Evolutionary conservation across 441 rosid species (phyloP), one percentile per base, ranked within the genome.

Genomic region (Francoa sonchifolia): DNA sequence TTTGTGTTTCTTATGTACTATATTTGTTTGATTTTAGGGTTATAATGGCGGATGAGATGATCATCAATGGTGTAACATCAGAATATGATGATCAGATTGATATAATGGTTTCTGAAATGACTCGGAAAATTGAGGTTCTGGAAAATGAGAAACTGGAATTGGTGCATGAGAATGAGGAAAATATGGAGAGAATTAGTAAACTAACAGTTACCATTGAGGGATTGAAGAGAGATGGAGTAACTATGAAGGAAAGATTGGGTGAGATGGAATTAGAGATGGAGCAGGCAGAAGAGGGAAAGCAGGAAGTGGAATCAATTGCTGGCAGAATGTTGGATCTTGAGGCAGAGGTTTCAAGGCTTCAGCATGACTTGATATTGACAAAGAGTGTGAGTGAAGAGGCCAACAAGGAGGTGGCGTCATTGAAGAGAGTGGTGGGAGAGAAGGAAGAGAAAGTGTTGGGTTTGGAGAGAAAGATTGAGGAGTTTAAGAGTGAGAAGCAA

Each of bases 301-400:
- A 21, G 50, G 59, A 57, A 4, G 33, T 80, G 0, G 85, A 77
- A 6, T 47, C 77, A 2, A 49, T 85, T 0, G 64, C 74, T 0
- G 44, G 50, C 0, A 66, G 94, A 45, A 82, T 86, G 4, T 59
- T 37, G 4, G 86, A 82, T 50, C 72, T 85, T 11, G 94, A 85
- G 45, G 60, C 51, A 0, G 86, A 76, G 51, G 75, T 69, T 8
- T 41, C 62, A 0, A 67, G 74, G 67, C 76, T 82, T 14, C 94
- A 77, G 34, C 82, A 79, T 1, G 92, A 89, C 36, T 42, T 79
- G 57, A 52, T 68, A 6, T 44, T 33, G 6, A 64, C 76, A 0
- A 64, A 68, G 73, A 62, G 25, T 10, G 86, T 52, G 2, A 67
- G 57, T 0, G 76, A 66, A 17, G 80, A 82, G 28, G 68, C 67